These are phyloP conservation scores for Pseudogymnoascus sp. DNA, from an alignment of 2,329 filamentous ascomycete species.

Conservation along the genomic window DNA sequence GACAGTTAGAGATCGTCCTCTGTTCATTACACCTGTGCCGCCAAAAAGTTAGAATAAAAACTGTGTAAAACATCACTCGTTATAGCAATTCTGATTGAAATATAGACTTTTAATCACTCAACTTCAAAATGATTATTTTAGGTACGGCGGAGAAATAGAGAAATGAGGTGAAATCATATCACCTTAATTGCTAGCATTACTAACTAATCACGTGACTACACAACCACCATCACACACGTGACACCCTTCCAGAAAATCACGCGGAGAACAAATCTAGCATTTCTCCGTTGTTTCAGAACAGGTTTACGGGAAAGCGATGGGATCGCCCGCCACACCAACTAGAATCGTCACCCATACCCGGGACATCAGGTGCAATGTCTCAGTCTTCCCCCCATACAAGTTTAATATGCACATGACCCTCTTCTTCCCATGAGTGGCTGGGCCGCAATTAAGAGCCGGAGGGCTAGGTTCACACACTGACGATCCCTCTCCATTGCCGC, in stretches of 20 bases:
- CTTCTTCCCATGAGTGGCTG: not conserved
- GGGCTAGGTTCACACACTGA: not conserved
- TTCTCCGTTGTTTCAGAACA: slow-evolving; percentile 2
- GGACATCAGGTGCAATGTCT: not conserved
- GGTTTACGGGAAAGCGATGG: not conserved
- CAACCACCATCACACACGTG: not conserved
- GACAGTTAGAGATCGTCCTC: too few species aligned
- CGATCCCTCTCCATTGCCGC: not conserved
- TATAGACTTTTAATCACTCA: not conserved
- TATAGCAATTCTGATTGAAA: not conserved
- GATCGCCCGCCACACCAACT: slow-evolving; percentile 2
- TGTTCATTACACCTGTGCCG: not conserved
- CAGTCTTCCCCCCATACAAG: not conserved
- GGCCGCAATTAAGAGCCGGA: not conserved
- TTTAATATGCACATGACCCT: not conserved
- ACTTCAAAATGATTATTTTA: not conserved
- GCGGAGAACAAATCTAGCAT: not conserved
- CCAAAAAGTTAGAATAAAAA: not conserved
- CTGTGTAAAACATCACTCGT: not conserved
- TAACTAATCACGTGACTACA: too few species aligned
- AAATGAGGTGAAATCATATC: too few species aligned
- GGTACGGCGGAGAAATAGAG: not conserved
- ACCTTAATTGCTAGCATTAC: too few species aligned
- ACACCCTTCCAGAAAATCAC: not conserved
- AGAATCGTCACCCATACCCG: not conserved